phyloP scores from a whole-genome alignment of 2,329 filamentous ascomycete species.

The Teratosphaeria nubilosa region DNA sequence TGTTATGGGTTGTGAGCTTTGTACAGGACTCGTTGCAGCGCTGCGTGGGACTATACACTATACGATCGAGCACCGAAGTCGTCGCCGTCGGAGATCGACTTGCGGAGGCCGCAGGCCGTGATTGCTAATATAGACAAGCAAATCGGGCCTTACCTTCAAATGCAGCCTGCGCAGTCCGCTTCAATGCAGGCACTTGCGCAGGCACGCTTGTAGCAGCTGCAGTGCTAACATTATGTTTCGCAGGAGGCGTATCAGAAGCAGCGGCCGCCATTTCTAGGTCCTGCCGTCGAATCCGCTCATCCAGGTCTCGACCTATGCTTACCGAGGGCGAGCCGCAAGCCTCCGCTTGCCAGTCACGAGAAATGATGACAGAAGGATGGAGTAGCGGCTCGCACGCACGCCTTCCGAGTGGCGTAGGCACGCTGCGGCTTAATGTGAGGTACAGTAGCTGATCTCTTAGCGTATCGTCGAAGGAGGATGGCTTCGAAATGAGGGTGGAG shows the following conservation, averaged over 20 bases:
- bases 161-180: conserved; percentile 29
- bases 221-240: neutral
- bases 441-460: neutral
- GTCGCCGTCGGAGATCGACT: neutral
- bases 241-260: neutral
- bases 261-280: neutral
- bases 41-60: neutral
- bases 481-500: neutral
- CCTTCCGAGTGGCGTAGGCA: conserved; percentile 2
- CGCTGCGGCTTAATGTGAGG: neutral
- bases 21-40: neutral
- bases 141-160: conserved; percentile 26
- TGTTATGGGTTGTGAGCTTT: conserved; percentile 4
- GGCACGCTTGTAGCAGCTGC: conserved; percentile 4
- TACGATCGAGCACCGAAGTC: neutral
- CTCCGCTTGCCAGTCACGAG: neutral
- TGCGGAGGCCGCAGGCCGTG: neutral
- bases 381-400: neutral
- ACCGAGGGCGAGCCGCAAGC: neutral
- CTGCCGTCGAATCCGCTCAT: neutral
- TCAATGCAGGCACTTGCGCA: conserved; percentile 16
- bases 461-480: neutral
- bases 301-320: neutral
- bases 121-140: neutral
- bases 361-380: neutral